These are phyloP conservation scores for Achaetomiella virescens DNA, from an alignment of 495 filamentous ascomycete genomes.

Conservation along the genomic window DNA sequence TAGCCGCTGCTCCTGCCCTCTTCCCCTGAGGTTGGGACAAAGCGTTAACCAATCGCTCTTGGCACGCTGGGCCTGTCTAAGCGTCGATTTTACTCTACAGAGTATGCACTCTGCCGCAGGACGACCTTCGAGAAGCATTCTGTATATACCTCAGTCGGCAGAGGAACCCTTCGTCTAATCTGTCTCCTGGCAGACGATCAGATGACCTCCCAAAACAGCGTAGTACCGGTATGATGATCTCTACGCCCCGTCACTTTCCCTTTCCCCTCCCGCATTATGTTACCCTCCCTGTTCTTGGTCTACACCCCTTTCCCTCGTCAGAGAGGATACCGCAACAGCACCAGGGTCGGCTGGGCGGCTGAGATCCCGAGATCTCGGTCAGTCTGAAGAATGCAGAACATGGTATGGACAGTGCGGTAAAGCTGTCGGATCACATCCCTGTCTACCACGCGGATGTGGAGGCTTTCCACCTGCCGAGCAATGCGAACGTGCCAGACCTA, in stretches of 20 bases:
- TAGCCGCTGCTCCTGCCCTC: conserved; percentile 9
- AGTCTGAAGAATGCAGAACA: too few relatives aligned
- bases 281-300: neutral
- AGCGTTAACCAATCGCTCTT: too few relatives aligned
- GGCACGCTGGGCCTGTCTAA: neutral
- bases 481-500: conserved; percentile 2
- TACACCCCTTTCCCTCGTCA: too few relatives aligned
- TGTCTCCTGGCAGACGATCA: conserved; percentile 14
- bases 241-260: conserved; percentile 14
- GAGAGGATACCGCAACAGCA: neutral
- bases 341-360: neutral
- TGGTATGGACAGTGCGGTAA: neutral
- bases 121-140: conserved; percentile 10
- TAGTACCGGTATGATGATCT: conserved; percentile 18
- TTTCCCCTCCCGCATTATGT: neutral
- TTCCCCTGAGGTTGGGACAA: conserved; percentile 15
- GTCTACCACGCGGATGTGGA: conserved; percentile 9
- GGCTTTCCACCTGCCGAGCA: neutral
- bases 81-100: neutral
- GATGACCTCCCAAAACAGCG: conserved; percentile 2
- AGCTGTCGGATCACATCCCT: neutral
- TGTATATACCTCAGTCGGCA: neutral
- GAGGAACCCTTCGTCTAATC: conserved; percentile 11
- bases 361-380: too few relatives aligned
- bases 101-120: too few relatives aligned